Base-by-base conservation (phyloP, 345 rosid genomes). In the Bruguiera gymnorhiza region DNA sequence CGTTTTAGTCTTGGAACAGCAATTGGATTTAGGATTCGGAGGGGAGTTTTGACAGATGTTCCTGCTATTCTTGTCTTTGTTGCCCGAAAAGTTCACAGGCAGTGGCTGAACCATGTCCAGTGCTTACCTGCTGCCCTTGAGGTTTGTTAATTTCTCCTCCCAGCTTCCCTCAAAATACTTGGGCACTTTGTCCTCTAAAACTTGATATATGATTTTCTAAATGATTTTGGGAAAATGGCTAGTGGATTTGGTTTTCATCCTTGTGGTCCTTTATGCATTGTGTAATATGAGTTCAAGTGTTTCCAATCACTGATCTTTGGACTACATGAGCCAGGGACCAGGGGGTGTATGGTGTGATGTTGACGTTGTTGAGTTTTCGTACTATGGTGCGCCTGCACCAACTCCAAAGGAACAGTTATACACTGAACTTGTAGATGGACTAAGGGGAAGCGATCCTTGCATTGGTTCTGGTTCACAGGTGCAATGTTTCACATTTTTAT, bases 391-490 rank as follows among this genome's bases (percentile, higher is more conserved):
- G 21, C 97, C 96, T 56, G 97, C 90, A 53, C 74, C 89, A 62
- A 85, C 92, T 67, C 92, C 97, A 8, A 91, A 89, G 70, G 96
- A 94, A 75, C 93, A 92, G 43, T 74, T 94, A 18, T 89, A 91
- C 53, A 87, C 91, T 6, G 90, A 94, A 69, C 87, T 94, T 80
- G 96, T 91, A 67, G 98, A 91, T 89, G 89, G 87, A 67, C 84
- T 94, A 72, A 81, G 93, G 78, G 98, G 98, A 3, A 85, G 92
- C 70, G 92, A 94, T 83, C 91, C 89, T 1, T 86, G 80, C 75
- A 81, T 94, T 73, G 97, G 98, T 65, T 86, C 98, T 59, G 98
- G 98, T 72, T 94, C 98, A 37, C 98, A 94, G 98, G 98, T 94
- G 83, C 66, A 27, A 27, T 27, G 0, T 27, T 27, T 27, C 29